Evolutionary conservation across 169 alveolate genomes (phyloP), one percentile per base, ranked within the genome.

Genomic region (Plasmodium vivax): DNA sequence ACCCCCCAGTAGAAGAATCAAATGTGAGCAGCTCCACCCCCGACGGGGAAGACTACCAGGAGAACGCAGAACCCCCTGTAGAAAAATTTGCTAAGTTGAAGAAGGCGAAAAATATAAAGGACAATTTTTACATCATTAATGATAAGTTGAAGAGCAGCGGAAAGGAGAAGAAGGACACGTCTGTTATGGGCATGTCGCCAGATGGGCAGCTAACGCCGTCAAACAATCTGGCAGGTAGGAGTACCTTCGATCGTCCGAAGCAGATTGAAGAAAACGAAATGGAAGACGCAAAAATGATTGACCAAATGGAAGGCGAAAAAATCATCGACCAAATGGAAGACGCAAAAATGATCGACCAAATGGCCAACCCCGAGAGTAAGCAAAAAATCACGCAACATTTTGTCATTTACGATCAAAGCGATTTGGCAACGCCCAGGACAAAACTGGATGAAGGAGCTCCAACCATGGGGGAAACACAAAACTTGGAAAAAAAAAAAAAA

Each of bases 91-190:
- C 85, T n/a, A 8, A 19, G 43, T 77, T 87, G 77, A 74, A 77
- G 68, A 87, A 19, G 23, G 3, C 41, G 10, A 54, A 62, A n/a
- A 75, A 87, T 51, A 10, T 75, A 54, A 10, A 77, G 14, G 87
- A 87, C 62, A 87, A 87, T 75, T 87, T 36, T 87, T 75, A 87
- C 54, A 77, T 87, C 9, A 87, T 16, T 27, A 77, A 87, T 56
- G 93, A 87, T 58, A 87, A 58, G 43, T 23, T 51, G 68, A 87
- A 36, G 8, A 77, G 41, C 82, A 75, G 30, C 16, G 45, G 5
- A 7, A 87, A 87, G 43, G 71, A 77, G 56, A 87, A 54, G 68
- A 30, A 74, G 54, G 43, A 73, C 34, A 84, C 27, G 16, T 19
- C 77, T 23, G 38, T 23, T 19, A 19, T 68, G 32, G 36, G 38